A percentile compares a stretch with the other conserved stretches of the same genome.
These are phyloP conservation scores for Pseudevernia furfuracea DNA, from an alignment of 495 filamentous ascomycete species.

Conservation along the genomic window DNA sequence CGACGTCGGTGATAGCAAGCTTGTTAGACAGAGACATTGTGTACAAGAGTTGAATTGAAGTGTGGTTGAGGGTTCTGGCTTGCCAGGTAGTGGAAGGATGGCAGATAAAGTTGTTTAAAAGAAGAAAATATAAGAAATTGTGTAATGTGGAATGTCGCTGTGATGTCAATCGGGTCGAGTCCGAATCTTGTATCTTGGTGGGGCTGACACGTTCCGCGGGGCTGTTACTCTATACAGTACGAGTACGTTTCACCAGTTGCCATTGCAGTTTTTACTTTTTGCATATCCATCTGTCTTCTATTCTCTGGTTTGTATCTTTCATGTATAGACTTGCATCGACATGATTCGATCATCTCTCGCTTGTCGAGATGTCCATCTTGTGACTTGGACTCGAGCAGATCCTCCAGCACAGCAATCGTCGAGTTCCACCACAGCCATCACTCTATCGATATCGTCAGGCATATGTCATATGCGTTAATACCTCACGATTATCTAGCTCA, in stretches of 20 bases:
- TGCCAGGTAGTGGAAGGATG: background rate
- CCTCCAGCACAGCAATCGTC: background rate
- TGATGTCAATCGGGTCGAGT: conserved; percentile 2
- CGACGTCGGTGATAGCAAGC: conserved; percentile 89
- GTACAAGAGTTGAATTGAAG: background rate
- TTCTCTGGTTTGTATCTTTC: background rate
- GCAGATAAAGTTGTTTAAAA: background rate
- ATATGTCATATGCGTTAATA: background rate
- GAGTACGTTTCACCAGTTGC: too few species aligned
- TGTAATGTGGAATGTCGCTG: background rate
- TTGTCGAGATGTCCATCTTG: background rate
- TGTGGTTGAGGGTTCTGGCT: background rate
- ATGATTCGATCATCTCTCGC: background rate
- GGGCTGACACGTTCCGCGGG: background rate
- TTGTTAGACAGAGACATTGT: conserved; percentile 98
- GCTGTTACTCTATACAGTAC: too few species aligned
- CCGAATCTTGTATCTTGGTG: conserved; percentile 3
- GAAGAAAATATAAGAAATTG: background rate
- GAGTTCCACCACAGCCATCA: background rate
- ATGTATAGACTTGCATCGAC: background rate
- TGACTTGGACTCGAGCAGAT: background rate
- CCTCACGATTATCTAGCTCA: background rate
- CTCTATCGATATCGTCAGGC: background rate
- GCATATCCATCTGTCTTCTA: background rate
- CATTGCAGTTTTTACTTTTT: background rate